Base-by-base conservation (phyloP, 345 rosid genomes). In the Aquilaria malaccensis region DNA sequence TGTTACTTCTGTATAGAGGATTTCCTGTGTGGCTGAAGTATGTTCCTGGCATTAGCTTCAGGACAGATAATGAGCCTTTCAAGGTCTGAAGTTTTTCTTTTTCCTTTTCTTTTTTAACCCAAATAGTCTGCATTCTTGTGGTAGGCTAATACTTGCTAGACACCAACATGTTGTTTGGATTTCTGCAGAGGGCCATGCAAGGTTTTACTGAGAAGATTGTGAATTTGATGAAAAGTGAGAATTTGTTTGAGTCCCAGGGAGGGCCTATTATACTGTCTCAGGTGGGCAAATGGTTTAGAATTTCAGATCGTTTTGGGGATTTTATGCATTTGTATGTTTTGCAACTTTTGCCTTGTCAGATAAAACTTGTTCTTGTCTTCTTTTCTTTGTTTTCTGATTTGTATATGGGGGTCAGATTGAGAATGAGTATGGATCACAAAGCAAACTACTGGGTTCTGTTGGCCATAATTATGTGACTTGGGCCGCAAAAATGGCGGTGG, bases 201-300 rank as follows among this genome's bases (percentile, higher is more conserved):
- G 86, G 93, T 49, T 95, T 88, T 70, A 91, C 97, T 11, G 91
- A 84, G 80, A 95, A 88, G 81, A 91, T 95, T 66, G 99, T 95
- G 61, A 79, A 84, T 52, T 63, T 95, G 75, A 88, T 95, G 99
- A 91, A 91, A 89, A 88, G 89, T 76, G 93, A 91, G 69, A 77
- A 78, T 54, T 81, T 95, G 84, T 95, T 77, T 52, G 95, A 95
- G 83, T 91, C 97, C 10, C 97, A 91, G 74, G 96, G 99, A 55
- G 99, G 99, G 58, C 97, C 97, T 48, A 95, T 95, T 64, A 88
- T 95, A 60, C 99, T 95, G 58, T 83, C 96, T 66, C 99, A 95
- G 96, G 99, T 95, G 67, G 56, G 61, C 22, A 58, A 33, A 62
- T 13, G 31, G 45, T 51, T 58, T 65, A 14, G 22, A 22, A 22